phyloP scores from a whole-genome alignment of 176 grass and related monocot species.

The Avena atlantica region DNA sequence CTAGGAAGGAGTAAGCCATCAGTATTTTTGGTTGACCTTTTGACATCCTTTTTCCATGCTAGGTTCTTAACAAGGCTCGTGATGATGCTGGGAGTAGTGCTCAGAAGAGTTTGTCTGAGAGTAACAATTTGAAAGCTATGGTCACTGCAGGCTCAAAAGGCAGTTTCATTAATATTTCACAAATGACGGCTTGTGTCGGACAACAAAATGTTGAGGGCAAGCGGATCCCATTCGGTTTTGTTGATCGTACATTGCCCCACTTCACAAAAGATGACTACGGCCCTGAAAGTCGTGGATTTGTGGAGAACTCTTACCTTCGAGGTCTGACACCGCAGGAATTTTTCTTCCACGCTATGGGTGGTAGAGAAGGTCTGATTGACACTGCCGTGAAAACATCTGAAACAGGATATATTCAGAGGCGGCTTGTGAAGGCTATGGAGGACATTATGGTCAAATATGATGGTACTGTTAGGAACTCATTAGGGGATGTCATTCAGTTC shows the following conservation, averaged over 20 bases:
- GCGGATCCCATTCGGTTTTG: conserved; percentile 97
- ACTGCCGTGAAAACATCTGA: conserved; percentile 94
- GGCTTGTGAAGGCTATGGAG: conserved; percentile 99
- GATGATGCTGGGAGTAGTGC: conserved; percentile 98
- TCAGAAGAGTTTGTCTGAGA: conserved; percentile 96
- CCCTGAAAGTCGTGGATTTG: conserved; percentile 97
- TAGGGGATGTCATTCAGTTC: conserved; percentile 97
- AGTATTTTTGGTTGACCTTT: conserved; percentile 3
- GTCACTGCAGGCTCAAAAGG: conserved; percentile 96
- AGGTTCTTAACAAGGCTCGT: conserved; percentile 99
- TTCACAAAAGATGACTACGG: conserved; percentile 95
- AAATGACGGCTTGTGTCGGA: conserved; percentile 99
- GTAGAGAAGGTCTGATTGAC: conserved; percentile 89
- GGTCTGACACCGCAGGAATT: conserved; percentile 94
- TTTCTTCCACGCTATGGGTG: conserved; percentile 95
- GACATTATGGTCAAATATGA: conserved; percentile 99
- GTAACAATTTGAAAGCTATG: conserved; percentile 99
- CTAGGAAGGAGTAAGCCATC: conserved; percentile 1
- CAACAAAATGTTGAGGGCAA: conserved; percentile 99
- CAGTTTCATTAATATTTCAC: conserved; percentile 97
- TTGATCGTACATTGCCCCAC: conserved; percentile 87
- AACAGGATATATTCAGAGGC: conserved; percentile 91
- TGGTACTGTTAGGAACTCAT: conserved; percentile 94
- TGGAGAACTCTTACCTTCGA: conserved; percentile 97
- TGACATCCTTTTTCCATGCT: conserved; percentile 30